A percentile compares a stretch with the other conserved stretches of the same genome.
These are phyloP conservation scores for Mucor mucedo DNA, from an alignment of 371 early-diverging fungal species.

Conservation along the genomic window DNA sequence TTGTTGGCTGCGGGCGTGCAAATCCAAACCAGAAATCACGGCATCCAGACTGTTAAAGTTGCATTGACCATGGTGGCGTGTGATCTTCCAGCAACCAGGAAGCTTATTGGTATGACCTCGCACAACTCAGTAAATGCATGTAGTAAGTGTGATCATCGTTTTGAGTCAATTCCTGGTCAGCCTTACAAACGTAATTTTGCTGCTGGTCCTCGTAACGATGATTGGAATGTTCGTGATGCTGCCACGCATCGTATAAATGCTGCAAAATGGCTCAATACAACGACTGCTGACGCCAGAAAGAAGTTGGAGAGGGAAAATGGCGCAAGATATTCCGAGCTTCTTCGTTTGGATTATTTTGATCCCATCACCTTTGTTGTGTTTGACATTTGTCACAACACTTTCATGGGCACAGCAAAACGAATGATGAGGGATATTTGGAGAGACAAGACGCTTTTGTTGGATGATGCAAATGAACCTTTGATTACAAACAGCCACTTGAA, in stretches of 20 bases:
- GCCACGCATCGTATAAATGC: neutral
- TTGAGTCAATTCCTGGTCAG: neutral
- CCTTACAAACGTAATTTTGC: neutral
- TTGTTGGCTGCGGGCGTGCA: conserved; percentile 10
- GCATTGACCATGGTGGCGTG: conserved; percentile 16
- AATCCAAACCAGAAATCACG: conserved; percentile 1
- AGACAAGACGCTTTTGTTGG: no score
- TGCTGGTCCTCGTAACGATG: neutral
- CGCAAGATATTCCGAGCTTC: conserved; percentile 19
- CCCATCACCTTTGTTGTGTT: conserved; percentile 10
- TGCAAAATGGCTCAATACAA: neutral
- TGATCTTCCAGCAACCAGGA: conserved; percentile 21
- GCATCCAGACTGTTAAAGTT: conserved; percentile 5
- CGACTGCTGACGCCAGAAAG: neutral
- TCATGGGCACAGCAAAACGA: conserved; percentile 11
- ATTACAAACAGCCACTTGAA: neutral
- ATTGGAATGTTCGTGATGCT: neutral
- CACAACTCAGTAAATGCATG: conserved; percentile 7
- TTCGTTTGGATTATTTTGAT: conserved; percentile 22
- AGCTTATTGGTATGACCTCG: conserved; percentile 15
- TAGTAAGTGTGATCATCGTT: conserved; percentile 1
- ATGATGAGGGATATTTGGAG: neutral
- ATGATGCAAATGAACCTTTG: no score
- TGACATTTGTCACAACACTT: conserved; percentile 24
- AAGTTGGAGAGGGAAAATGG: conserved; percentile 2